phyloP scores from a whole-genome alignment of 257 asterid species.

The Forsythia suspensa region DNA sequence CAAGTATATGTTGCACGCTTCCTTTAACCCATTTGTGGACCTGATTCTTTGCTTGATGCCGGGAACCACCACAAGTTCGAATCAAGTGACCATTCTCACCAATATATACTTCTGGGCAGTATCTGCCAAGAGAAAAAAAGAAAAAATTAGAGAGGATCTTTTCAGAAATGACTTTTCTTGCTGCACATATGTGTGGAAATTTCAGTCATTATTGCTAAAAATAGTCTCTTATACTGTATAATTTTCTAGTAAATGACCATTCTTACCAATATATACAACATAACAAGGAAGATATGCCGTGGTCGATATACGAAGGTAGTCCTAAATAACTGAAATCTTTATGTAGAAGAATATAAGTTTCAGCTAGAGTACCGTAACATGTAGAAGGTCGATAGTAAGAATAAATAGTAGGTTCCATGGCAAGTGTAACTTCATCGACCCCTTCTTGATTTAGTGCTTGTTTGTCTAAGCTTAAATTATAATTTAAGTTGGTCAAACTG shows the following conservation, averaged over 20 bases:
- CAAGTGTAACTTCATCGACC: background rate
- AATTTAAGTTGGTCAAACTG: no score
- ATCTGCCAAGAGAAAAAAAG: slow-evolving; percentile 40
- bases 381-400: background rate
- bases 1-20: slow-evolving; percentile 47
- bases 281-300: background rate
- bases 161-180: background rate
- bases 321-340: background rate
- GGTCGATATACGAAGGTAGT: background rate
- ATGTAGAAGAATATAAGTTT: background rate
- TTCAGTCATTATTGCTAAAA: background rate
- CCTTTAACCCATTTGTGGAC: slow-evolving; percentile 74
- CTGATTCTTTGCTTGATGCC: slow-evolving; percentile 54
- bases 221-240: background rate
- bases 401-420: background rate
- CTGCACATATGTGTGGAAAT: background rate
- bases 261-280: background rate
- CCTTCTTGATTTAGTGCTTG: background rate
- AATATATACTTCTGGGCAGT: slow-evolving; percentile 80
- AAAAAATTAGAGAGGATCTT: background rate
- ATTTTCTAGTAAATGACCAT: background rate
- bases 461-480: no score
- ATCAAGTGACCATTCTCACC: slow-evolving; percentile 84
- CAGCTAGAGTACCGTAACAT: background rate
- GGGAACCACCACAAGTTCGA: slow-evolving; percentile 68